phyloP scores from a whole-genome alignment of 805 yeast genomes.

The Nakazawaea laoshanensis region DNA sequence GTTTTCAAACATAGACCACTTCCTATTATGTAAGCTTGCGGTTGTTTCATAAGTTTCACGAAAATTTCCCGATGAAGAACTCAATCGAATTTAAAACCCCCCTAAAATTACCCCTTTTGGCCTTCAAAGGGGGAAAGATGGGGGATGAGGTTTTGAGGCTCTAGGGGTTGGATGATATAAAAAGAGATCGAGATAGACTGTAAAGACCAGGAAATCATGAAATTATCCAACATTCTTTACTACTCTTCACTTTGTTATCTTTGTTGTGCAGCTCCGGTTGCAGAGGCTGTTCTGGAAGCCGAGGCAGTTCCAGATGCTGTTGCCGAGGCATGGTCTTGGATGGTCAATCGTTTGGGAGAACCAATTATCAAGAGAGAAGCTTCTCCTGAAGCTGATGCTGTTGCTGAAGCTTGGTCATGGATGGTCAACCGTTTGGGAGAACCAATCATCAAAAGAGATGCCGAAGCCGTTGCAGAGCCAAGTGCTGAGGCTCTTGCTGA shows the following conservation, averaged over 20 bases:
- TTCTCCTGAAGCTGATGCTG: slow-evolving; percentile 13
- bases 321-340: slow-evolving; percentile 14
- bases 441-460: slow-evolving; percentile 15
- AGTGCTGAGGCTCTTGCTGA: slow-evolving; percentile 18
- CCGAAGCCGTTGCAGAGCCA: slow-evolving; percentile 12
- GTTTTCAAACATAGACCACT: slow-evolving; percentile 63
- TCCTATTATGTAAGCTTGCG: slow-evolving; percentile 61
- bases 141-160: slow-evolving; percentile 1
- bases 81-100: not conserved
- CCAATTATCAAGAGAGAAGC: slow-evolving; percentile 14
- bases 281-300: slow-evolving; percentile 5
- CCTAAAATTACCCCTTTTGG: slow-evolving; percentile 15
- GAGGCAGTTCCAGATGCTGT: slow-evolving; percentile 15
- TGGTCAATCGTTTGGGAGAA: slow-evolving; percentile 5
- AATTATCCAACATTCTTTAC: slow-evolving; percentile 12
- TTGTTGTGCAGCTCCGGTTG: slow-evolving; percentile 8
- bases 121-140: slow-evolving; percentile 17
- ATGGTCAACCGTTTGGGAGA: slow-evolving; percentile 9
- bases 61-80: slow-evolving; percentile 12
- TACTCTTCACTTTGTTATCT: slow-evolving; percentile 2
- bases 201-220: slow-evolving; percentile 9
- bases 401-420: slow-evolving; percentile 12
- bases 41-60: slow-evolving; percentile 9
- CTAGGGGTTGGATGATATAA: not conserved
- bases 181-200: not conserved